Conservation (phyloP, 2,329 filamentous ascomycete genomes). For the Colletotrichum tropicale region DNA sequence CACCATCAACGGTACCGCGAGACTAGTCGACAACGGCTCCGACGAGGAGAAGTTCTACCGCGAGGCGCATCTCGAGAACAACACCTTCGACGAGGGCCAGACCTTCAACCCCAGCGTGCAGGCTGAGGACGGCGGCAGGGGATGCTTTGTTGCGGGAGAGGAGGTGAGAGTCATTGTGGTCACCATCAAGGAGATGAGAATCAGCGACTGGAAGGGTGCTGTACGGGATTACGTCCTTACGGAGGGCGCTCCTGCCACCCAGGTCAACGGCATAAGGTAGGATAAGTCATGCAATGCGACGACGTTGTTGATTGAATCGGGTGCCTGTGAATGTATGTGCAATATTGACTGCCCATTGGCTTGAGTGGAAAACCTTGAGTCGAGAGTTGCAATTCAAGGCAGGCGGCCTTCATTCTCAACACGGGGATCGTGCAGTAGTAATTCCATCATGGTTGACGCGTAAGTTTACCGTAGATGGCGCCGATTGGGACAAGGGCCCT, state of each 20-base stretch:
- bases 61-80: slow-evolving; percentile 85
- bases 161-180: slow-evolving; percentile 90
- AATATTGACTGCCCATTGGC: neutral
- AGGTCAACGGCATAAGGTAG: slow-evolving; percentile 45
- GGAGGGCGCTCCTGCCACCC: slow-evolving; percentile 29
- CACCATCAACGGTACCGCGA: slow-evolving; percentile 89
- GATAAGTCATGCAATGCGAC: neutral
- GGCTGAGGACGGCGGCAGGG: slow-evolving; percentile 57
- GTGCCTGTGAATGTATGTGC: neutral
- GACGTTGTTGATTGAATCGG: neutral
- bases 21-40: slow-evolving; percentile 72
- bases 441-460: neutral
- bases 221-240: slow-evolving; percentile 76
- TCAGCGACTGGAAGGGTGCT: slow-evolving; percentile 94
- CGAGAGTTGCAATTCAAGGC: neutral
- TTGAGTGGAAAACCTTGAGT: neutral
- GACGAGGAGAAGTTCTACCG: slow-evolving; percentile 87
- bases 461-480: neutral
- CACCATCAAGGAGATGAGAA: slow-evolving; percentile 81
- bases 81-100: slow-evolving; percentile 75
- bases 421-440: neutral
- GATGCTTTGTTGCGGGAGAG: slow-evolving; percentile 78
- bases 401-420: neutral
- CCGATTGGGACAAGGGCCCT: neutral
- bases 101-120: slow-evolving; percentile 34